A percentile compares a stretch with the other conserved stretches of the same genome.
phyloP scores from a whole-genome alignment of 306 rosid genomes.

The Prinsepia uniflora region DNA sequence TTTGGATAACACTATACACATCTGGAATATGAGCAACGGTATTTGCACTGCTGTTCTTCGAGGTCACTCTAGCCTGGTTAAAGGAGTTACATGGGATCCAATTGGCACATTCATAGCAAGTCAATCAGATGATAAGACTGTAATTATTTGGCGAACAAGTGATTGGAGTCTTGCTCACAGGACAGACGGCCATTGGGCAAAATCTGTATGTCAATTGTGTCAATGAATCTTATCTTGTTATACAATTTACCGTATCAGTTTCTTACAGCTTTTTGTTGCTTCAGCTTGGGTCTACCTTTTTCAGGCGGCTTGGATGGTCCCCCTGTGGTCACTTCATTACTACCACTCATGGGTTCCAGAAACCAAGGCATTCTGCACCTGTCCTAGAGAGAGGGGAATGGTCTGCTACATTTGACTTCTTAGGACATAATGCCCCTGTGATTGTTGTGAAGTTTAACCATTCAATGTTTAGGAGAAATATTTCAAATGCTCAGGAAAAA shows the following conservation, averaged over 20 bases:
- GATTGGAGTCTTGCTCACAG: constrained; percentile 99
- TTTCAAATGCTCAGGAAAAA: constrained; percentile 68
- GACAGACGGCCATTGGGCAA: constrained; percentile 95
- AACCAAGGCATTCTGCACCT: constrained; percentile 99
- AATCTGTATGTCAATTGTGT: constrained; percentile 62
- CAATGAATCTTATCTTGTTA: constrained; percentile 3
- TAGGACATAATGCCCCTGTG: constrained; percentile 97
- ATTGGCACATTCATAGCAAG: constrained; percentile 97
- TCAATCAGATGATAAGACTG: constrained; percentile 98
- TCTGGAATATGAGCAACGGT: constrained; percentile 94
- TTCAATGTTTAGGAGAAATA: constrained; percentile 81
- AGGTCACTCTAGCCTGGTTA: constrained; percentile 97
- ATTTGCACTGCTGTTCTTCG: constrained; percentile 97
- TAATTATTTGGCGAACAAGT: constrained; percentile 94
- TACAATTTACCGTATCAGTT: constrained; percentile 18
- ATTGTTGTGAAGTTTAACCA: constrained; percentile 94
- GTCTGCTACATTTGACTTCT: constrained; percentile 97
- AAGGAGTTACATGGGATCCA: constrained; percentile 99
- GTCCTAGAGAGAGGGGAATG: constrained; percentile 99
- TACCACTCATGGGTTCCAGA: constrained; percentile 98
- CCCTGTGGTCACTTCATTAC: constrained; percentile 99
- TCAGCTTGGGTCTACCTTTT: constrained; percentile 98
- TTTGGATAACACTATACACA: constrained; percentile 88
- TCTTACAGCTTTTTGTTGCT: constrained; percentile 31
- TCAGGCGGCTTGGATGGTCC: constrained; percentile 98